Conservation (phyloP, 805 yeast genomes). For the Saccharomycopsis synnaedendra region DNA sequence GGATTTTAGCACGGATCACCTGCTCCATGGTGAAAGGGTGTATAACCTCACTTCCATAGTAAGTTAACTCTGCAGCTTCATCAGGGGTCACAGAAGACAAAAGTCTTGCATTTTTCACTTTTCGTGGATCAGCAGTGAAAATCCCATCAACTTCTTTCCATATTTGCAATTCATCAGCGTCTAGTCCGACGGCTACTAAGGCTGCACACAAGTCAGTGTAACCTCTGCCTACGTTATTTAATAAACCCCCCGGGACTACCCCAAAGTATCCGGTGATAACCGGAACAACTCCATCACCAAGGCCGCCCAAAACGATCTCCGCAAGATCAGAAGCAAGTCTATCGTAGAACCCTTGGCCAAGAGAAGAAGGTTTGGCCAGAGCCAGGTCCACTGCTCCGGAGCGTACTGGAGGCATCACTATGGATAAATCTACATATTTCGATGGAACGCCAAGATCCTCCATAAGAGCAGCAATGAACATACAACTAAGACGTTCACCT, state of each 20-base stretch:
- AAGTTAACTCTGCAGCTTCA: constrained; percentile 96
- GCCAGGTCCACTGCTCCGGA: constrained; percentile 27
- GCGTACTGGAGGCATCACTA: constrained; percentile 46
- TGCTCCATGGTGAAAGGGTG: constrained; percentile 99
- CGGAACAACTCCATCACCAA: constrained; percentile 42
- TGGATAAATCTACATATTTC: constrained; percentile 66
- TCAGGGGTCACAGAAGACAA: constrained; percentile 89
- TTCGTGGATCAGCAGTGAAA: constrained; percentile 96
- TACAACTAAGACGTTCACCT: constrained; percentile 88
- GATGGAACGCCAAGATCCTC: constrained; percentile 76
- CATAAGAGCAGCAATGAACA: constrained; percentile 78
- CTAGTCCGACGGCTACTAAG: constrained; percentile 81
- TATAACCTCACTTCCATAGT: constrained; percentile 95
- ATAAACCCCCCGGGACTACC: constrained; percentile 86
- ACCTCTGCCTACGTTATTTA: constrained; percentile 92
- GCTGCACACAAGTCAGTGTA: constrained; percentile 98
- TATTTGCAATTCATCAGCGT: constrained; percentile 89
- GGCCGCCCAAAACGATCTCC: constrained; percentile 29
- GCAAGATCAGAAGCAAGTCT: constrained; percentile 43
- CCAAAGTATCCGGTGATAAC: constrained; percentile 96
- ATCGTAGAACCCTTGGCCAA: constrained; percentile 58
- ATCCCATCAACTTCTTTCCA: constrained; percentile 99
- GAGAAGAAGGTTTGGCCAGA: constrained; percentile 30
- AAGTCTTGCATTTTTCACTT: constrained; percentile 81
- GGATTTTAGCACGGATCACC: constrained; percentile 90